Evolutionary conservation across 306 rosid genomes (phyloP).

Genomic region (Pueraria montana): DNA sequence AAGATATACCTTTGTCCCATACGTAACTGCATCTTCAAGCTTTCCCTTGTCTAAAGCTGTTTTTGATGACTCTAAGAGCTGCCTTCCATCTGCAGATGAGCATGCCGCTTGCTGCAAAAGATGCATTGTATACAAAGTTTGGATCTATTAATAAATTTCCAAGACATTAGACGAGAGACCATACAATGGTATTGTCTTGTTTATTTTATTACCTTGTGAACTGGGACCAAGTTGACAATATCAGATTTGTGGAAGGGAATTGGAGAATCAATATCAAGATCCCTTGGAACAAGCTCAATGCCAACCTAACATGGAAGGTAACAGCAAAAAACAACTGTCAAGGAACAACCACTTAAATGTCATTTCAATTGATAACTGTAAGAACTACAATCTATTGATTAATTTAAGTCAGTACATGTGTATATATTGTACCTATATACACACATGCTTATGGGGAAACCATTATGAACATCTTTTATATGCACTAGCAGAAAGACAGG

Average conservation of each 20-base stretch:
- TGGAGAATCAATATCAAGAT: slow-evolving; percentile 84
- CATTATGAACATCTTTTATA: background rate
- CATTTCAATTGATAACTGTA: too few species aligned
- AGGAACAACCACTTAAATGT: slow-evolving; percentile 33
- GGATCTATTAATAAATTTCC: slow-evolving; percentile 32
- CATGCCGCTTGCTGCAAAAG: slow-evolving; percentile 97
- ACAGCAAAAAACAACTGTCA: slow-evolving; percentile 37
- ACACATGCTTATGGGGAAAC: background rate
- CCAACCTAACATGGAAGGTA: slow-evolving; percentile 67
- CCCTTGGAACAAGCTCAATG: slow-evolving; percentile 85
- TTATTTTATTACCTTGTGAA: slow-evolving; percentile 75
- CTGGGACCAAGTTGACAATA: slow-evolving; percentile 83
- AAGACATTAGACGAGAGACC: background rate
- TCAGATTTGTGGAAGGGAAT: slow-evolving; percentile 78
- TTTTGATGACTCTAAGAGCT: slow-evolving; percentile 94
- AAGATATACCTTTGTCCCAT: slow-evolving; percentile 76
- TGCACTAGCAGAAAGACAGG: background rate
- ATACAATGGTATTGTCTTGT: slow-evolving; percentile 26
- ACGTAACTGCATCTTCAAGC: slow-evolving; percentile 90
- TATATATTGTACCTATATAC: background rate
- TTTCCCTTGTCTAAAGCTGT: too few species aligned
- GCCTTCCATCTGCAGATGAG: slow-evolving; percentile 99
- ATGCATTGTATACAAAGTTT: slow-evolving; percentile 44
- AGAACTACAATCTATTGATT: too few species aligned
- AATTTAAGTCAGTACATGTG: too few species aligned